A percentile compares a stretch with the other conserved stretches of the same genome.
These are phyloP conservation scores for Pulicaria dysenterica DNA, from an alignment of 129 eudicot species.

Conservation along the genomic window DNA sequence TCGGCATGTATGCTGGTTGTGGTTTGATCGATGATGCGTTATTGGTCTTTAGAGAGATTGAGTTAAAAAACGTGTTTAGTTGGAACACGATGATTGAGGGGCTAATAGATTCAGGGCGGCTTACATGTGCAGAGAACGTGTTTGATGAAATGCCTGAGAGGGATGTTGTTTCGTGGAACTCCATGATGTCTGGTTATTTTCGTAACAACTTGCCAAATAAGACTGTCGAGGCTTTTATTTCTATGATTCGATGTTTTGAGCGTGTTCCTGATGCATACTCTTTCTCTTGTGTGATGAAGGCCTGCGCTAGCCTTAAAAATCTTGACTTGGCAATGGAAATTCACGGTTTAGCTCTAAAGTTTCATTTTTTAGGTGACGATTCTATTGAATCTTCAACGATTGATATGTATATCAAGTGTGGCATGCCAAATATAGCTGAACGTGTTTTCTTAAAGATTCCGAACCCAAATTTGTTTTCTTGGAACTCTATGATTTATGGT, in stretches of 20 bases:
- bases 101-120: constrained; percentile 31
- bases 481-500: constrained; percentile 56
- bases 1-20: constrained; percentile 46
- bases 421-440: constrained; percentile 42
- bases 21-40: constrained; percentile 47
- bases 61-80: constrained; percentile 46
- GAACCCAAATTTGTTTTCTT: constrained; percentile 48
- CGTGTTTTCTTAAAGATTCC: constrained; percentile 35
- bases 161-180: constrained; percentile 59
- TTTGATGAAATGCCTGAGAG: constrained; percentile 63
- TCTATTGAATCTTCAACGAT: constrained; percentile 45
- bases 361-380: constrained; percentile 33
- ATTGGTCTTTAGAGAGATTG: constrained; percentile 41
- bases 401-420: constrained; percentile 61
- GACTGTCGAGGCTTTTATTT: constrained; percentile 32
- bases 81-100: constrained; percentile 55
- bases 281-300: constrained; percentile 52
- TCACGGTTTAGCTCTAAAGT: constrained; percentile 44
- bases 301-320: constrained; percentile 41
- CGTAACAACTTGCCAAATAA: constrained; percentile 35
- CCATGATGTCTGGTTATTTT: constrained; percentile 57
- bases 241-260: constrained; percentile 29
- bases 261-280: constrained; percentile 49
- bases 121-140: constrained; percentile 43
- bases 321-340: constrained; percentile 45